Base-by-base conservation (phyloP, 441 rosid species). In the Syzygium syzygioides region DNA sequence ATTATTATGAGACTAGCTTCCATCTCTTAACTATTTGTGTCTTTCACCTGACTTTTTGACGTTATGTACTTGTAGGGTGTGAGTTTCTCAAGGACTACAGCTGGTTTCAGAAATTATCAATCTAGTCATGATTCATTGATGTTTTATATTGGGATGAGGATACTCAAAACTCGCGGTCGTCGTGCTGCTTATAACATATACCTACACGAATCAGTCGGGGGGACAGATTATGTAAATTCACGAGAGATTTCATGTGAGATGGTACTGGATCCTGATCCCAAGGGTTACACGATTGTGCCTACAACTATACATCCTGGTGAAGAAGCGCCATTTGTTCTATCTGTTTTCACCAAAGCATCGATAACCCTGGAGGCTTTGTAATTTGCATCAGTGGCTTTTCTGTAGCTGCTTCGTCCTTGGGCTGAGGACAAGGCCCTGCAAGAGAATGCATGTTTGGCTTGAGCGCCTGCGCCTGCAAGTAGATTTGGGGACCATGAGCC, bases 301-400 rank as follows among this genome's bases (percentile, higher is more conserved):
- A 98, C 99, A 48, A 98, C 99, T 76, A 97, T 98, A 94, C 99
- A 96, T 91, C 99, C 99, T 13, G 99, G 99, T 89, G 99, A 98
- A 93, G 99, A 98, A 94, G 99, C 99, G 52, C 99, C 99, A 5
- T 98, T 97, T 93, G 99, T 98, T 88, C 97, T 97, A 89, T 98
- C 99, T 48, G 98, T 98, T 90, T 98, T 98, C 94, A 95, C 99
- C 88, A 98, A 98, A 93, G 97, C 99, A 80, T 95, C 99, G 28
- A 88, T 96, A 87, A 92, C 95, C 90, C 94, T 98, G 91, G 99
- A 98, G 93, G 93, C 98, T 76, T 94, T 98, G 88, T 98, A 92
- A 92, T 87, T 85, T 50, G 45, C 86, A 83, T 55, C 76, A 59
- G 87, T 90, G 92, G 89, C 34, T 80, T 85, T 88, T 90, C 88